Evolutionary conservation across 768 basidiomycete species (phyloP), one percentile per base, ranked within the genome.

Genomic region (Leccinum subgranulosum): DNA sequence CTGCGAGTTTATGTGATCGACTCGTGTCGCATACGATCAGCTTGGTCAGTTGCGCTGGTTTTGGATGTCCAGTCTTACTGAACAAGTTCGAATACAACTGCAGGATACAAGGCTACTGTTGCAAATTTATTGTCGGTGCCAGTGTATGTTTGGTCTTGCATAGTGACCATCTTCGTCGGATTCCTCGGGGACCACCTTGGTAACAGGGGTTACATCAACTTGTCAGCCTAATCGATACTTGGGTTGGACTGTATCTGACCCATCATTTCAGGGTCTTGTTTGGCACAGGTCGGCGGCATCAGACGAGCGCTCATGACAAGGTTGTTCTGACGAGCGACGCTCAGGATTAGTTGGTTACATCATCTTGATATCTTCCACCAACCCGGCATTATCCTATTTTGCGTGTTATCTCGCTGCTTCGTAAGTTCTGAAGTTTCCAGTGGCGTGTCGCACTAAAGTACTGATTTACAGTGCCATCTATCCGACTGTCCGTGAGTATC

Each of bases 41-140:
- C 49, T 69, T 51, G 66, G 66, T 68, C n/a, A 47, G 64, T 58
- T 21, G n/a, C 3, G 27, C 27, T 5, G 2, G 12, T 19, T 49
- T 54, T n/a, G 19, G 39, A 47, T 8, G 4, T 59, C 17, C 45
- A 23, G 9, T 47, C 15, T 11, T 17, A 14, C 21, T 51, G 49
- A 56, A 29, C 12, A 51, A 54, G 25, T 28, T 9, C 5, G 15
- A 14, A 46, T 48, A 34, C 43, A 21, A 57, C 55, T 34, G 43
- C 56, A 81, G 86, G 85, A 4, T 88, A 80, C 73, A 69, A 73
- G 39, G 83, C 87, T 11, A 90, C 86, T 1, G 70, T 76, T 25
- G 87, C 89, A 2, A 91, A 92, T 65, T 69, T 92, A 11, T 75
- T 92, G 15, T 87, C 87, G 0, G 88, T 91, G 4, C 89, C 90